phyloP scores from a whole-genome alignment of 163 green algal genomes.

The Volvox carteri region DNA sequence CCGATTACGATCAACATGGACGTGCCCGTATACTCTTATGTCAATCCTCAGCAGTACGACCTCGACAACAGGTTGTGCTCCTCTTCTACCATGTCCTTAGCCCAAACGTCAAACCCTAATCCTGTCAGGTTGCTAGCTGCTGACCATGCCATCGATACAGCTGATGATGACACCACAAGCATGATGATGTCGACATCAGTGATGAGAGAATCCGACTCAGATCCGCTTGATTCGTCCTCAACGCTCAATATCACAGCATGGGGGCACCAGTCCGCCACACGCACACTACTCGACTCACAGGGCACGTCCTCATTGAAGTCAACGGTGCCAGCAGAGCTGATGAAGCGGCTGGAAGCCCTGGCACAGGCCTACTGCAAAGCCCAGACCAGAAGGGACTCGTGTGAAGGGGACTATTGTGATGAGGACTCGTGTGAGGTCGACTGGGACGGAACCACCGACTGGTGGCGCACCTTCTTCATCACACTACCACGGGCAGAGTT shows the following conservation, averaged over 20 bases:
- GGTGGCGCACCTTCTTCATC: neutral
- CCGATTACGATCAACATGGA: neutral
- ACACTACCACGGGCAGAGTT: neutral
- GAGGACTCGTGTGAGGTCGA: neutral
- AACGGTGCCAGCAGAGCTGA: neutral
- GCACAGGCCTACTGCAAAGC: neutral
- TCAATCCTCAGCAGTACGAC: neutral
- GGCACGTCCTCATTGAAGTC: neutral
- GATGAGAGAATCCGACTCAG: neutral
- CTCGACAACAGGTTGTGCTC: neutral
- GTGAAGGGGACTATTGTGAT: too few species aligned
- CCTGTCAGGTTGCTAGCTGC: neutral
- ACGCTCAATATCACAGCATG: neutral
- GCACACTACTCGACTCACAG: neutral
- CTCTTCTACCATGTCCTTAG: too few species aligned
- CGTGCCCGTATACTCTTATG: neutral
- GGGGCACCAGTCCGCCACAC: neutral
- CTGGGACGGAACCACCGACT: neutral
- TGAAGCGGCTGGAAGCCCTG: neutral
- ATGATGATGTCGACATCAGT: neutral
- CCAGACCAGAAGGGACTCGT: too few species aligned
- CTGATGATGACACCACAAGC: neutral
- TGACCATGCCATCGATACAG: neutral
- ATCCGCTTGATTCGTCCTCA: neutral
- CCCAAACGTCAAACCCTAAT: neutral